Percentiles rank a stretch among this genome's conserved stretches.
These are phyloP conservation scores for Patellaria atrata DNA, from an alignment of 495 filamentous ascomycete genomes.

Conservation along the genomic window DNA sequence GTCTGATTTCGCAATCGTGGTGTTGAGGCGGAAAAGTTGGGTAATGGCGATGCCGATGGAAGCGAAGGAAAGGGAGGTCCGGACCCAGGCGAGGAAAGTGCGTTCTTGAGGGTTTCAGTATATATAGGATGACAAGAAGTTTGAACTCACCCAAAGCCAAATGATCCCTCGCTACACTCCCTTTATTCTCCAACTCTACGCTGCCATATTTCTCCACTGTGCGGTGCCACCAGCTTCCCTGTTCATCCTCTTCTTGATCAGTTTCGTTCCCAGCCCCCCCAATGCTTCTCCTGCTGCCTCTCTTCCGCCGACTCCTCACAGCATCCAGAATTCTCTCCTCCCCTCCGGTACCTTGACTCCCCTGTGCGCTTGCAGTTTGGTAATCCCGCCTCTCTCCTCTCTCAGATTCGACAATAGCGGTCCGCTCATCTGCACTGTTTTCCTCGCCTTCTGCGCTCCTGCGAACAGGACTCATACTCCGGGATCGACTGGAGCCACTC, in stretches of 20 bases:
- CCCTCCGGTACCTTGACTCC: no score
- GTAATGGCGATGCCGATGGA: conserved; percentile 94
- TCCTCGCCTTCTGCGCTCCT: no score
- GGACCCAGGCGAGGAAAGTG: conserved; percentile 93
- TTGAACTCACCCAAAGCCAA: conserved; percentile 64
- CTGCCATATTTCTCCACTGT: conserved; percentile 57
- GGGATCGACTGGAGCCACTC: no score
- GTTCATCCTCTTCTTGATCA: conserved; percentile 18
- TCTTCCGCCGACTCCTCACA: no score
- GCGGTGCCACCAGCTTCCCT: conserved; percentile 33
- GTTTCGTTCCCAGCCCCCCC: conserved; percentile 2
- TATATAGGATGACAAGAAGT: neutral
- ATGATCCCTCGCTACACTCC: conserved; percentile 88
- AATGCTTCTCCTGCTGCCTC: no score
- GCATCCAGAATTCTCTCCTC: no score
- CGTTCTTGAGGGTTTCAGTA: conserved; percentile 46
- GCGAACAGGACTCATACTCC: no score
- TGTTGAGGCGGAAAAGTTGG: conserved; percentile 89
- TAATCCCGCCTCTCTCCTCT: no score
- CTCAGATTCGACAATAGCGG: no score
- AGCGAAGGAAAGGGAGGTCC: conserved; percentile 90
- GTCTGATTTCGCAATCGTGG: conserved; percentile 33
- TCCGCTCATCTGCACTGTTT: no score
- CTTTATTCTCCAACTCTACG: conserved; percentile 91
- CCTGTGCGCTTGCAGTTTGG: no score